Percentiles rank a stretch among this genome's conserved stretches.
phyloP scores from a whole-genome alignment of 2,329 filamentous ascomycete species.

The Cercospora berteroae region DNA sequence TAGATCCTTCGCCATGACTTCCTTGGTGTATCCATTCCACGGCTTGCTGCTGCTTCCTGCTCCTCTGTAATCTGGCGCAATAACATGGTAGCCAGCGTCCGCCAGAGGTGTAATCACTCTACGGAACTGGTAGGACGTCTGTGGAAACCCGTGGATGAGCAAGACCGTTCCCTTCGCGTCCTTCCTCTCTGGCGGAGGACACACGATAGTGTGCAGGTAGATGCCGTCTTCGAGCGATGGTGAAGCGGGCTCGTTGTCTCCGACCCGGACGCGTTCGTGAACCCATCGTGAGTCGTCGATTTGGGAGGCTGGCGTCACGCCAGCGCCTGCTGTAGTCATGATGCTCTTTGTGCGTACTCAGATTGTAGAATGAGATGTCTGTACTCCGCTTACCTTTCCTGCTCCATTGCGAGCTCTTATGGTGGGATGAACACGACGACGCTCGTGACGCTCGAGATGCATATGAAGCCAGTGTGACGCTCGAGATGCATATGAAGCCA shows the following conservation, averaged over 20 bases:
- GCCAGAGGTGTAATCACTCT: conserved; percentile 41
- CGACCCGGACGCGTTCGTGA: conserved; percentile 17
- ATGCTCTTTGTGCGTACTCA: background rate
- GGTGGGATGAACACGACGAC: background rate
- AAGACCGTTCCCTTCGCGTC: conserved; percentile 41
- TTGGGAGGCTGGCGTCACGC: conserved; percentile 13
- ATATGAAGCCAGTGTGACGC: background rate
- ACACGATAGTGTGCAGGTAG: conserved; percentile 32
- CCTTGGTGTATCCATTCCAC: conserved; percentile 42
- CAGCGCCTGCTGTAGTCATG: conserved; percentile 16
- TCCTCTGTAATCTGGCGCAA: conserved; percentile 24
- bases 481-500: background rate
- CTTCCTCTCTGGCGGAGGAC: conserved; percentile 16
- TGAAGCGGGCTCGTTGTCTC: conserved; percentile 10
- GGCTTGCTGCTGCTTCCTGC: conserved; percentile 17
- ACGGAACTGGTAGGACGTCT: conserved; percentile 49
- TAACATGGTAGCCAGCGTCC: conserved; percentile 29
- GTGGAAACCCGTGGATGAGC: conserved; percentile 50
- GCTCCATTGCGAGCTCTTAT: background rate
- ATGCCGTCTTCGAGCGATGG: conserved; percentile 22
- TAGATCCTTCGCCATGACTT: conserved; percentile 44
- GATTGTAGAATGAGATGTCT: background rate
- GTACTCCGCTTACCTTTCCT: background rate
- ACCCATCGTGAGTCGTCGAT: conserved; percentile 20
- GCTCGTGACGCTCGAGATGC: conserved; percentile 9